phyloP scores from a whole-genome alignment of 2,329 filamentous ascomycete species.

The Aspergillus sp. region DNA sequence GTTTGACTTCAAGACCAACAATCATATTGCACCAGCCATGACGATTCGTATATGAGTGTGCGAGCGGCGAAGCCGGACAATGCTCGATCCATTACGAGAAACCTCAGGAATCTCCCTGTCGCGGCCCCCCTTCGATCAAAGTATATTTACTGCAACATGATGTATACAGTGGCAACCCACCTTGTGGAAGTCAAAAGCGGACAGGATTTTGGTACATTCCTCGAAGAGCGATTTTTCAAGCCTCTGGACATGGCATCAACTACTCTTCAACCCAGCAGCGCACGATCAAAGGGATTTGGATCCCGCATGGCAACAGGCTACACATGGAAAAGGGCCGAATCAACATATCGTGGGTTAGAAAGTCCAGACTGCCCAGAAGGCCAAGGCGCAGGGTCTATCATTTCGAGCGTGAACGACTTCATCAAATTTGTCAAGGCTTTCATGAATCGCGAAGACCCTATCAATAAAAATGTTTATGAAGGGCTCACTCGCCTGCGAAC shows the following conservation, averaged over 20 bases:
- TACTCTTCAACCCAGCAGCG: slow-evolving; percentile 38
- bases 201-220: slow-evolving; percentile 42
- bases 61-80: slow-evolving; percentile 33
- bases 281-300: slow-evolving; percentile 23
- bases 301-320: slow-evolving; percentile 48
- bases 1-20: too few species aligned
- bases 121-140: slow-evolving; percentile 48
- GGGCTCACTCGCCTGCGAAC: slow-evolving; percentile 28
- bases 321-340: slow-evolving; percentile 36
- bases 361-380: slow-evolving; percentile 33
- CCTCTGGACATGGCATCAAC: slow-evolving; percentile 49
- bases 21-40: slow-evolving; percentile 30
- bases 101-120: slow-evolving; percentile 50
- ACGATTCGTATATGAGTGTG: slow-evolving; percentile 33
- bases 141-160: slow-evolving; percentile 56
- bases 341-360: slow-evolving; percentile 26
- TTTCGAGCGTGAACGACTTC: slow-evolving; percentile 37
- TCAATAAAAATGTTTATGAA: slow-evolving; percentile 27
- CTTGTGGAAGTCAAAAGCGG: slow-evolving; percentile 50
- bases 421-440: slow-evolving; percentile 33
- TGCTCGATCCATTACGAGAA: slow-evolving; percentile 44
- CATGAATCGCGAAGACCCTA: slow-evolving; percentile 29
- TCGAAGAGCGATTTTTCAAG: slow-evolving; percentile 47
- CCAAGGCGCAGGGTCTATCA: slow-evolving; percentile 49
- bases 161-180: slow-evolving; percentile 51